Percentiles rank a stretch among this genome's conserved stretches.
Conservation (phyloP, 2,329 filamentous ascomycete species). For the Arthroderma sp. region DNA sequence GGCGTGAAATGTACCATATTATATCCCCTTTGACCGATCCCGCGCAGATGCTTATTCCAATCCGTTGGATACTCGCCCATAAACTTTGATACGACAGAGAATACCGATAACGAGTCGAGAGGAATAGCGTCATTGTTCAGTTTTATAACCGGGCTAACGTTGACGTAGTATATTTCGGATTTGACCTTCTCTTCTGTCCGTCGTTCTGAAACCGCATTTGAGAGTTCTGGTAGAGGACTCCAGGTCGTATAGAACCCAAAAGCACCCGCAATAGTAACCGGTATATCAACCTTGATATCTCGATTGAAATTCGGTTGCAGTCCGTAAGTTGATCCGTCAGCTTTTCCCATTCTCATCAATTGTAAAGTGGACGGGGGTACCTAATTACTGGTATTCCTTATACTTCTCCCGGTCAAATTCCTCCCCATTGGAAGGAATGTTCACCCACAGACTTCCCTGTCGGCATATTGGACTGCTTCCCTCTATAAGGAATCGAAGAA, state of each 20-base stretch:
- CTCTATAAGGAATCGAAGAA: slow-evolving; percentile 78
- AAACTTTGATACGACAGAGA: slow-evolving; percentile 94
- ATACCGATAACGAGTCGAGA: slow-evolving; percentile 74
- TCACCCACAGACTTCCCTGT: slow-evolving; percentile 90
- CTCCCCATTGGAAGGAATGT: slow-evolving; percentile 66
- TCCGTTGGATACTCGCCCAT: slow-evolving; percentile 85
- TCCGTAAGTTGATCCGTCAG: slow-evolving; percentile 34
- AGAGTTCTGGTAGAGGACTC: slow-evolving; percentile 68
- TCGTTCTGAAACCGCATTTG: slow-evolving; percentile 39
- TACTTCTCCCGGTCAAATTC: slow-evolving; percentile 69
- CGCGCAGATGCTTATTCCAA: slow-evolving; percentile 78
- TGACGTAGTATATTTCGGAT: slow-evolving; percentile 78
- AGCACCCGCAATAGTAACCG: slow-evolving; percentile 68
- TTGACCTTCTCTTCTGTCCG: slow-evolving; percentile 26
- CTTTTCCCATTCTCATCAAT: not conserved
- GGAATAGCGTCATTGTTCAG: slow-evolving; percentile 64
- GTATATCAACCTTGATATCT: slow-evolving; percentile 77
- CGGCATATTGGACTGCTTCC: slow-evolving; percentile 92
- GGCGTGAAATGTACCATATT: slow-evolving; percentile 99
- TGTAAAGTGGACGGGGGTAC: not conserved
- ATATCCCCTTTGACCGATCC: slow-evolving; percentile 83
- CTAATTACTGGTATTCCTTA: slow-evolving; percentile 66
- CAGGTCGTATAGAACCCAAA: slow-evolving; percentile 94
- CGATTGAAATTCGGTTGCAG: slow-evolving; percentile 86
- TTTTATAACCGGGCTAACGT: slow-evolving; percentile 70